Conservation (phyloP, 192 early-diverging fungal genomes). For the Coemansia sp. region DNA sequence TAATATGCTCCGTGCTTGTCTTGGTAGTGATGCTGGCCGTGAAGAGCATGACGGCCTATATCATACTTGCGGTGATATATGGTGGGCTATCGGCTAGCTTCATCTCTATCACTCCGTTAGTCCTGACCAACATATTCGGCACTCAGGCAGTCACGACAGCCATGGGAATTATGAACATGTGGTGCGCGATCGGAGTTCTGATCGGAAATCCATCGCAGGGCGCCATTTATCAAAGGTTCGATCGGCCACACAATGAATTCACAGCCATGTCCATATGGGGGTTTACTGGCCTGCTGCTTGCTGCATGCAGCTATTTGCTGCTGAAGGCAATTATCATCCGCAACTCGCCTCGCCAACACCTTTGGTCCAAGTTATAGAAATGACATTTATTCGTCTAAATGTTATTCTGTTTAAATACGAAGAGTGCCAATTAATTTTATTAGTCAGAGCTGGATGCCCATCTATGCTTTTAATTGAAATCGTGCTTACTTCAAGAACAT, state of each 20-base stretch:
- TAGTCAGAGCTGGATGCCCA: background rate
- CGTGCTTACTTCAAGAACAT: too few species aligned
- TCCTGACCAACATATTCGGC: constrained; percentile 38
- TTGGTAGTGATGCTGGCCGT: constrained; percentile 33
- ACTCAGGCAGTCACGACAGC: constrained; percentile 35
- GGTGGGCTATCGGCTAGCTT: constrained; percentile 38
- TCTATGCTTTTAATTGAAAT: background rate
- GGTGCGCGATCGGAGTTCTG: constrained; percentile 40
- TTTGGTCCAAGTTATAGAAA: constrained; percentile 31
- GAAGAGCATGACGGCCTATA: constrained; percentile 41
- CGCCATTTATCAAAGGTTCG: constrained; percentile 42
- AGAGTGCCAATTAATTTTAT: background rate
- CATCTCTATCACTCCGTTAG: constrained; percentile 37
- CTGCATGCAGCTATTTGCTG: constrained; percentile 28
- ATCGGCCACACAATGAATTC: constrained; percentile 32
- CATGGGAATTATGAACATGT: constrained; percentile 44
- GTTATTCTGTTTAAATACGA: background rate
- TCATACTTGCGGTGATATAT: constrained; percentile 32
- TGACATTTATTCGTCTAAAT: background rate
- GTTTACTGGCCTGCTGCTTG: constrained; percentile 22
- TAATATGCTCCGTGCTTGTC: constrained; percentile 32
- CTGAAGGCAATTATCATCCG: constrained; percentile 25
- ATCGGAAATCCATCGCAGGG: constrained; percentile 48
- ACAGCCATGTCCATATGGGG: constrained; percentile 39
- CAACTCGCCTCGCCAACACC: background rate